phyloP scores from a whole-genome alignment of 345 rosid genomes.

The Hirschfeldia incana region DNA sequence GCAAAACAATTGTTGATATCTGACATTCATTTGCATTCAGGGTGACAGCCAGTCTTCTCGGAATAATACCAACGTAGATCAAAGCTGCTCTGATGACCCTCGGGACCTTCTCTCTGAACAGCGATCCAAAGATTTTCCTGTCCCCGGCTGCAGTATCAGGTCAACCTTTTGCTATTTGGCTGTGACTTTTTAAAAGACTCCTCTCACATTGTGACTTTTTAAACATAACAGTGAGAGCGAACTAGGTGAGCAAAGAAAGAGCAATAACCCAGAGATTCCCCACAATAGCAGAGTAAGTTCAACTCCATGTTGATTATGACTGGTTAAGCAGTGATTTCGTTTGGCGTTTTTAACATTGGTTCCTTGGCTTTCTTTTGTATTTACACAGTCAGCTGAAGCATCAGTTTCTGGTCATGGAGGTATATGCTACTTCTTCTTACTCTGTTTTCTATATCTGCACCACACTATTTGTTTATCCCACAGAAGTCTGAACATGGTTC shows the following conservation, averaged over 20 bases:
- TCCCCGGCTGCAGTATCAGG: slow-evolving; percentile 58
- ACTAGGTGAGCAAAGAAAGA: slow-evolving; percentile 31
- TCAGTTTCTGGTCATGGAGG: slow-evolving; percentile 38
- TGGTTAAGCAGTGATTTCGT: slow-evolving; percentile 5
- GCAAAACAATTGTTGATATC: slow-evolving; percentile 4
- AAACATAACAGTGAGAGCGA: slow-evolving; percentile 20
- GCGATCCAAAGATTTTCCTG: slow-evolving; percentile 40
- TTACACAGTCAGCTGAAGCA: slow-evolving; percentile 32
- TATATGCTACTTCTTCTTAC: slow-evolving; percentile 22
- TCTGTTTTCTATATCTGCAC: no score
- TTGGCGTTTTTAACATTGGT: slow-evolving; percentile 8
- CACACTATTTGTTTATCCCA: no score
- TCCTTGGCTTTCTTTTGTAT: slow-evolving; percentile 21
- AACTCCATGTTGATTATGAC: slow-evolving; percentile 22
- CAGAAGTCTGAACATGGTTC: no score
- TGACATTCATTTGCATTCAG: slow-evolving; percentile 45
- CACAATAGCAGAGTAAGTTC: slow-evolving; percentile 33
- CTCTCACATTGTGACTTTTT: slow-evolving; percentile 23
- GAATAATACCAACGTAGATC: no score
- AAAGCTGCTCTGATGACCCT: slow-evolving; percentile 40
- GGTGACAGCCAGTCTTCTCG: slow-evolving; percentile 39
- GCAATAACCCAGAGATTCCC: slow-evolving; percentile 19
- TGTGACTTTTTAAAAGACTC: neutral
- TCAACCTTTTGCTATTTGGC: slow-evolving; percentile 22
- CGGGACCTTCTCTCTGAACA: slow-evolving; percentile 49